Conservation (phyloP, 495 filamentous ascomycete genomes). For the Sabuloglossum arenarium region DNA sequence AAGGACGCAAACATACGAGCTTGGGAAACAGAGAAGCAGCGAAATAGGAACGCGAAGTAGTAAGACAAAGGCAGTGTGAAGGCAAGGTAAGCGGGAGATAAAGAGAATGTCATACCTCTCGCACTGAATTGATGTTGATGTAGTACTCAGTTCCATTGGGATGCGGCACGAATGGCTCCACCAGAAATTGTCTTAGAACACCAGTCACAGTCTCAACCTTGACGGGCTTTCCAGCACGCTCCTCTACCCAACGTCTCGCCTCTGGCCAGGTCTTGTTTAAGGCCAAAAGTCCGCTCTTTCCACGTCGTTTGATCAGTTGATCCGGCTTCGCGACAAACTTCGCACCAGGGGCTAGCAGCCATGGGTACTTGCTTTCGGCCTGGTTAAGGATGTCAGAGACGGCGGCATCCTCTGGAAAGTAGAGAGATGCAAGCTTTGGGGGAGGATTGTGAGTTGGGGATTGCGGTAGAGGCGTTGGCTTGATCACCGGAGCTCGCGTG, state of each 20-base stretch:
- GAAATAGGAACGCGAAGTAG: too few species aligned
- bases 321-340: conserved; percentile 99
- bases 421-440: conserved; percentile 70
- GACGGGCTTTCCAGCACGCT: conserved; percentile 73
- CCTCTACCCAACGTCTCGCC: conserved; percentile 78
- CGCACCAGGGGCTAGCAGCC: conserved; percentile 59
- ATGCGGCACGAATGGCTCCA: conserved; percentile 97
- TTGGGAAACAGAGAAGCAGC: neutral
- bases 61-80: neutral
- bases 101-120: conserved; percentile 42
- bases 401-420: conserved; percentile 77
- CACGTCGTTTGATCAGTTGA: conserved; percentile 97
- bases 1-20: neutral
- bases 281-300: conserved; percentile 91
- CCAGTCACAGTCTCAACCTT: conserved; percentile 84
- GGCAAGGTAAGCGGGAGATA: neutral
- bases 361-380: conserved; percentile 88
- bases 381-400: conserved; percentile 77
- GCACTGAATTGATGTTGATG: conserved; percentile 87
- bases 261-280: conserved; percentile 97
- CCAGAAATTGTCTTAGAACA: conserved; percentile 80
- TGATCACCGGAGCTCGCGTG: conserved; percentile 92
- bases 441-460: conserved; percentile 80
- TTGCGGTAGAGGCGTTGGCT: conserved; percentile 80
- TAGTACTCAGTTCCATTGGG: conserved; percentile 89